phyloP scores from a whole-genome alignment of 495 filamentous ascomycete species.

The Rhypophila decipiens region DNA sequence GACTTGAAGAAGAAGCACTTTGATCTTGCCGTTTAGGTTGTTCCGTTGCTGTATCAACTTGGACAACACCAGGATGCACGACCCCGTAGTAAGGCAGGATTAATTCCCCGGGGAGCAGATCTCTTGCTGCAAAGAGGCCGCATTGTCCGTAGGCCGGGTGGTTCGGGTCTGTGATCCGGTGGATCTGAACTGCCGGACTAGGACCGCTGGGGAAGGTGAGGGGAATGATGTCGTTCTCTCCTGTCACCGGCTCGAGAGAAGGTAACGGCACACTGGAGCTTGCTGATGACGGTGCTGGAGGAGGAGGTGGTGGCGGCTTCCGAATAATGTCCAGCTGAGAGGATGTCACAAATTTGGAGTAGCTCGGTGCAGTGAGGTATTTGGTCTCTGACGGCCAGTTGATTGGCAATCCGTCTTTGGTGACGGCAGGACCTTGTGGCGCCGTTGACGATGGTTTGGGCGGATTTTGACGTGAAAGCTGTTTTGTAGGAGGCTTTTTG shows the following conservation, averaged over 20 bases:
- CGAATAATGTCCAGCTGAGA: constrained; percentile 30
- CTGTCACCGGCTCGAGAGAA: background rate
- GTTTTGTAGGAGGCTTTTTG: no score
- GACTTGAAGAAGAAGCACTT: background rate
- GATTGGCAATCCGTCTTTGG: constrained; percentile 27
- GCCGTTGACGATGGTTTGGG: background rate
- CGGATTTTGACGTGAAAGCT: background rate
- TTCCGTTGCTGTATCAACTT: background rate
- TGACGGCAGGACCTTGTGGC: background rate
- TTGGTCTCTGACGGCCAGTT: constrained; percentile 53
- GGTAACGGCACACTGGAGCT: background rate
- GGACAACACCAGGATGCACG: constrained; percentile 38
- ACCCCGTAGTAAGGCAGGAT: constrained; percentile 63
- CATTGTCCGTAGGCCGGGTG: constrained; percentile 59
- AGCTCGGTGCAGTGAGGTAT: constrained; percentile 47
- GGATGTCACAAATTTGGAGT: constrained; percentile 41
- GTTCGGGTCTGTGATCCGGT: constrained; percentile 39
- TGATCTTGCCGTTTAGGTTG: background rate
- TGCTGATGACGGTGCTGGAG: constrained; percentile 7
- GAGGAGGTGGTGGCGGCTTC: constrained; percentile 19
- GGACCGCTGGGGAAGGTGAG: constrained; percentile 34
- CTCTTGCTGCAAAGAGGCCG: constrained; percentile 57
- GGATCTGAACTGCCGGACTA: constrained; percentile 46
- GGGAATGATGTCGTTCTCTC: constrained; percentile 17
- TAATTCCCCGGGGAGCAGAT: constrained; percentile 50